These are phyloP conservation scores for Paxillus ammoniavirescens DNA, from an alignment of 768 basidiomycete genomes.

Conservation along the genomic window DNA sequence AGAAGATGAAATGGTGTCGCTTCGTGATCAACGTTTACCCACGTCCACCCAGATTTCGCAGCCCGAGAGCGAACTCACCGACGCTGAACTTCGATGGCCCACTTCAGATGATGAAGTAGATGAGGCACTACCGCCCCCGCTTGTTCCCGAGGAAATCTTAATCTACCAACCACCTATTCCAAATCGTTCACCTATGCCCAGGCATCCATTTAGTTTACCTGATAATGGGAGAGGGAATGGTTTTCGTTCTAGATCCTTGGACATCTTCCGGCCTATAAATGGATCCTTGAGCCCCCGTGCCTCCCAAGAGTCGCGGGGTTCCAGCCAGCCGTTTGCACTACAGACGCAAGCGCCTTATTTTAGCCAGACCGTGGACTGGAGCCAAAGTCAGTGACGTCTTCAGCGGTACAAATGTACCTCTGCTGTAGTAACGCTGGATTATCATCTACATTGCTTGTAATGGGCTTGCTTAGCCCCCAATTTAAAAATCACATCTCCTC, in stretches of 20 bases:
- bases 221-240: conserved; percentile 9
- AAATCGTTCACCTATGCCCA: background rate
- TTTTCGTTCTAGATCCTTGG: conserved; percentile 22
- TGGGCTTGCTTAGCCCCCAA: no score
- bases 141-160: background rate
- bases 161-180: background rate
- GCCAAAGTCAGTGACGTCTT: conserved; percentile 27
- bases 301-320: conserved; percentile 17
- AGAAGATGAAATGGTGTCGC: conserved; percentile 20
- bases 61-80: conserved; percentile 6
- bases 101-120: conserved; percentile 20
- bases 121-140: background rate
- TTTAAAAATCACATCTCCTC: no score
- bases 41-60: background rate
- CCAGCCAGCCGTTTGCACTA: conserved; percentile 34
- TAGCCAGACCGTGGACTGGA: conserved; percentile 38
- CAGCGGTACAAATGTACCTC: background rate
- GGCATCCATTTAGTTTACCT: conserved; percentile 1
- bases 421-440: background rate
- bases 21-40: background rate
- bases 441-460: background rate
- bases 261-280: conserved; percentile 10
- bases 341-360: conserved; percentile 57
- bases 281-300: background rate
- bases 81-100: conserved; percentile 28